Percentiles rank a stretch among this genome's conserved stretches.
Evolutionary conservation across 2,329 filamentous ascomycete species (phyloP).

Genomic region (Phaeophleospora eucalypticola): DNA sequence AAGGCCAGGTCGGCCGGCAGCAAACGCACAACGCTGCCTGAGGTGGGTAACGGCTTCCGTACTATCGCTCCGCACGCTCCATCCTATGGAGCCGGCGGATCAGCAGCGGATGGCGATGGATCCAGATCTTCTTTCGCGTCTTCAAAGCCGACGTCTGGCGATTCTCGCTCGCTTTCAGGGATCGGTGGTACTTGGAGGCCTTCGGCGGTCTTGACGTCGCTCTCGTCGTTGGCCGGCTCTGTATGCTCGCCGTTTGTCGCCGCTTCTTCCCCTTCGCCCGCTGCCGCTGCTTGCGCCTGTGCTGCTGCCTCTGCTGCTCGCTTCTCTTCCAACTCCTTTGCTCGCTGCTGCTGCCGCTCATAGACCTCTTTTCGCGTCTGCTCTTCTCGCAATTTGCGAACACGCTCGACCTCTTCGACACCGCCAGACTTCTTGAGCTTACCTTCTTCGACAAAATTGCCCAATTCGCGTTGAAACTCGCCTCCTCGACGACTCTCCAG

Average conservation of each 20-base stretch:
- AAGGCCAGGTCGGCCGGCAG: not conserved
- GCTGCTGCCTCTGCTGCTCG: slow-evolving; percentile 33
- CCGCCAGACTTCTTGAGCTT: slow-evolving; percentile 95
- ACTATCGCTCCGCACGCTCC: not conserved
- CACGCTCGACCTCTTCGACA: slow-evolving; percentile 86
- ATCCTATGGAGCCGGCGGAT: slow-evolving; percentile 4
- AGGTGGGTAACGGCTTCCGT: not conserved
- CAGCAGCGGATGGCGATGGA: slow-evolving; percentile 3
- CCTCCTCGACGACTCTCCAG: slow-evolving; percentile 69
- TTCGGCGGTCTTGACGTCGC: not conserved
- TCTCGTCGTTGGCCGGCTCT: slow-evolving; percentile 1
- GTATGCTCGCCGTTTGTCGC: slow-evolving; percentile 7
- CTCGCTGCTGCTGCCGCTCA: slow-evolving; percentile 50
- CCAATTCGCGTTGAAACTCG: slow-evolving; percentile 81
- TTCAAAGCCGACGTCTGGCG: slow-evolving; percentile 28
- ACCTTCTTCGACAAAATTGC: slow-evolving; percentile 79
- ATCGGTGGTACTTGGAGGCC: slow-evolving; percentile 11
- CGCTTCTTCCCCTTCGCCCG: slow-evolving; percentile 24
- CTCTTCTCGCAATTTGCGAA: slow-evolving; percentile 81
- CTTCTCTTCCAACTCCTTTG: slow-evolving; percentile 44
- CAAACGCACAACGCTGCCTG: not conserved
- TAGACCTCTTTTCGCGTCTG: slow-evolving; percentile 71
- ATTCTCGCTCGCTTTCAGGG: slow-evolving; percentile 17
- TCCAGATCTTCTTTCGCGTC: slow-evolving; percentile 29
- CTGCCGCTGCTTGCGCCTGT: slow-evolving; percentile 27